Conservation (phyloP, 2,329 filamentous ascomycete species). For the Microdochium trichocladiopsis region DNA sequence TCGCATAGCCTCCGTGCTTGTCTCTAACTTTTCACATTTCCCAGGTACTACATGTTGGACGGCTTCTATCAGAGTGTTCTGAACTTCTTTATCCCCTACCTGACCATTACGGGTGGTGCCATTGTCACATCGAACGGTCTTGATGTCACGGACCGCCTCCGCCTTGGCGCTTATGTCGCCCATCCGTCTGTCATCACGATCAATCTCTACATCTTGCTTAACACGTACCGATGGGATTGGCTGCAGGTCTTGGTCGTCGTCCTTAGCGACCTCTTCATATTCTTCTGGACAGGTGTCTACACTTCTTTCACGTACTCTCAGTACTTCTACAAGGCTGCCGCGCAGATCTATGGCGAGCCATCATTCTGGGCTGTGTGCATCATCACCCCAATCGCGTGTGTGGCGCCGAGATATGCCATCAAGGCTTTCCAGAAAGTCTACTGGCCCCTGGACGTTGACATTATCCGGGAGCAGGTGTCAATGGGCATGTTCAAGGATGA, state of each 20-base stretch:
- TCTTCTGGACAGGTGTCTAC: constrained; percentile 94
- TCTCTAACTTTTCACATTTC: constrained; percentile 22
- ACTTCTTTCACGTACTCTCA: constrained; percentile 40
- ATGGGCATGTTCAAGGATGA: constrained; percentile 62
- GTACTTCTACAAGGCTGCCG: constrained; percentile 67
- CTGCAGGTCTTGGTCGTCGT: constrained; percentile 76
- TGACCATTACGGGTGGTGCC: constrained; percentile 63
- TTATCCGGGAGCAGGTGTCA: constrained; percentile 85
- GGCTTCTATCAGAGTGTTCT: constrained; percentile 92
- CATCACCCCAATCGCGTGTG: constrained; percentile 71
- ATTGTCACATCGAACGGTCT: constrained; percentile 68
- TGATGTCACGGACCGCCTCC: constrained; percentile 69
- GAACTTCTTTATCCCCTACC: constrained; percentile 86
- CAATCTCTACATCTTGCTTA: constrained; percentile 91
- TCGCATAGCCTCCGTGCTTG: background rate
- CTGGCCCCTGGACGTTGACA: constrained; percentile 87
- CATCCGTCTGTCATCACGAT: constrained; percentile 80
- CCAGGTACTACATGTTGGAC: constrained; percentile 86
- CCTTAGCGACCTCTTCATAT: constrained; percentile 81
- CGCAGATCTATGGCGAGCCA: constrained; percentile 72
- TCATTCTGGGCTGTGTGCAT: constrained; percentile 84
- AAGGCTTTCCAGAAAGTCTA: constrained; percentile 93
- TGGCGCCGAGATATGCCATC: constrained; percentile 80
- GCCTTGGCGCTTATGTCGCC: constrained; percentile 82
- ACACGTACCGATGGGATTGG: constrained; percentile 98